phyloP scores from a whole-genome alignment of 495 filamentous ascomycete species.

The Cercophora sp. region DNA sequence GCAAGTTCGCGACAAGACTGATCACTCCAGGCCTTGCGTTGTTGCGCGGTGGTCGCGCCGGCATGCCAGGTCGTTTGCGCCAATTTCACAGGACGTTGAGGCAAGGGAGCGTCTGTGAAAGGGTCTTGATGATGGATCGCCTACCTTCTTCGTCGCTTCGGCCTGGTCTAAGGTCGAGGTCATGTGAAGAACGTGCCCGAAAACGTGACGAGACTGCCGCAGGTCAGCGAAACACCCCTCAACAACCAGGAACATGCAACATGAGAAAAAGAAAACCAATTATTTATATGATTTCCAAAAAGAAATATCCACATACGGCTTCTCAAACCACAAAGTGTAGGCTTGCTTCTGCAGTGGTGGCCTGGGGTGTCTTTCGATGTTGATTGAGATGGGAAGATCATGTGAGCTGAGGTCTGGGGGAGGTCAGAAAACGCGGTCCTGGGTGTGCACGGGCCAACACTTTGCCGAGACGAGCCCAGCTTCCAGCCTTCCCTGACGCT shows the following conservation, averaged over 20 bases:
- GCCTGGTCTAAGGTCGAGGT: slow-evolving; percentile 32
- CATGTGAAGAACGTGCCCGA: slow-evolving; percentile 38
- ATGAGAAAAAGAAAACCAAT: slow-evolving; percentile 5
- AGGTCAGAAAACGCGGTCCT: slow-evolving; percentile 17
- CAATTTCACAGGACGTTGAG: too few species aligned
- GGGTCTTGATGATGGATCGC: slow-evolving; percentile 3
- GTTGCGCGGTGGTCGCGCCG: background rate
- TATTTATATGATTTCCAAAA: background rate
- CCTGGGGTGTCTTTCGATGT: slow-evolving; percentile 16
- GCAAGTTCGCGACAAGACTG: too few species aligned
- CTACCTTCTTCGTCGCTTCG: slow-evolving; percentile 24
- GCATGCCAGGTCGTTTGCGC: background rate
- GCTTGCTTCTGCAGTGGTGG: background rate
- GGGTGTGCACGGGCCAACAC: slow-evolving; percentile 23
- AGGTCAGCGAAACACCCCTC: slow-evolving; percentile 20
- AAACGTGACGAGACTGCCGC: slow-evolving; percentile 32
- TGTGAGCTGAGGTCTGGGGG: slow-evolving; percentile 28
- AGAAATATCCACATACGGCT: slow-evolving; percentile 19
- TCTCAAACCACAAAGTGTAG: slow-evolving; percentile 4
- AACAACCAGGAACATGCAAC: slow-evolving; percentile 4
- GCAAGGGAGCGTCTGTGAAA: too few species aligned
- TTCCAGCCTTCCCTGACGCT: background rate
- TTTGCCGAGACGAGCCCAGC: background rate
- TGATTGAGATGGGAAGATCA: slow-evolving; percentile 29
- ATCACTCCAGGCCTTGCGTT: too few species aligned